These are phyloP conservation scores for Wilcoxina mikolae DNA, from an alignment of 495 filamentous ascomycete genomes.

Conservation along the genomic window DNA sequence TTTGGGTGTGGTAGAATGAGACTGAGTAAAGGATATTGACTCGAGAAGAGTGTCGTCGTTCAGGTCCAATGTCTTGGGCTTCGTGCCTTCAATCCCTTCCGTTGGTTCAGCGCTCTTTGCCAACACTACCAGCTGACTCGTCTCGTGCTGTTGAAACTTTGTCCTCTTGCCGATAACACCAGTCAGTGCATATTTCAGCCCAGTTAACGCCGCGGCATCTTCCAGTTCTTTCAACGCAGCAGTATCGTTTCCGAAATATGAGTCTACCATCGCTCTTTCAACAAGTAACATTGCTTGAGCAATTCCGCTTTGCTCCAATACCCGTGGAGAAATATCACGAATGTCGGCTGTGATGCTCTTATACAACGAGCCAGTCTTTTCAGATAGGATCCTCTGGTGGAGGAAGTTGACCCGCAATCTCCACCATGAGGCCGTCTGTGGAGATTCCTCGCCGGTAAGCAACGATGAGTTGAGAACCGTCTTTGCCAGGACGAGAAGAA, in stretches of 20 bases:
- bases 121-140: slow-evolving; percentile 81
- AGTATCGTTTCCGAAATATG: slow-evolving; percentile 67
- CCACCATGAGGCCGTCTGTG: slow-evolving; percentile 33
- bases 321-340: slow-evolving; percentile 4
- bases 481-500: slow-evolving; percentile 66
- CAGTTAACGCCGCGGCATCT: slow-evolving; percentile 44
- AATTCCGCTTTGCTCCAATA: not conserved
- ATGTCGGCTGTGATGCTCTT: slow-evolving; percentile 37
- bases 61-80: slow-evolving; percentile 54
- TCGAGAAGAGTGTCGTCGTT: slow-evolving; percentile 93
- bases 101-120: slow-evolving; percentile 49
- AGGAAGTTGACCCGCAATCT: slow-evolving; percentile 60
- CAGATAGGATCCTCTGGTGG: slow-evolving; percentile 77
- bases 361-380: slow-evolving; percentile 50
- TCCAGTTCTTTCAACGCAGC: slow-evolving; percentile 59
- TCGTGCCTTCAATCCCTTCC: slow-evolving; percentile 10
- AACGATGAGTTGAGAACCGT: slow-evolving; percentile 43
- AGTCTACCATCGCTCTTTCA: slow-evolving; percentile 68
- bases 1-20: slow-evolving; percentile 27
- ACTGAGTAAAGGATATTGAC: slow-evolving; percentile 58
- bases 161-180: slow-evolving; percentile 83
- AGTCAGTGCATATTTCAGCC: slow-evolving; percentile 70
- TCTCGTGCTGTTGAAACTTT: slow-evolving; percentile 76
- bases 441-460: slow-evolving; percentile 11
- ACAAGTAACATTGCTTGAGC: slow-evolving; percentile 48